Percentiles rank a stretch among this genome's conserved stretches.
Conservation (phyloP, 257 asterid species). For the Nicotiana otophora region DNA sequence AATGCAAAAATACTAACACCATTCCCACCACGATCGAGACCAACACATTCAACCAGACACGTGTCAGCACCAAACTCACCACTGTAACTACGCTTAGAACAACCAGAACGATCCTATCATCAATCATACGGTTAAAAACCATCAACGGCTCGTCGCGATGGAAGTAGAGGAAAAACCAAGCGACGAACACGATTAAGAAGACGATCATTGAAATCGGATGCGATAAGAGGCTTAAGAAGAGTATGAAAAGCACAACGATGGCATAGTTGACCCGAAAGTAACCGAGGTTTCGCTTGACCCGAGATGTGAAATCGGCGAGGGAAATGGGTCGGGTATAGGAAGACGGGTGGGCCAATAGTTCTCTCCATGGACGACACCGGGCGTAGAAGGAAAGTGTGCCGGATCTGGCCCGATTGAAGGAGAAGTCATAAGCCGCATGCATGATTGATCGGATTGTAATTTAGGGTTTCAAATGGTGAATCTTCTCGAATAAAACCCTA, state of each 20-base stretch:
- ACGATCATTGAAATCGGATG: slow-evolving; percentile 68
- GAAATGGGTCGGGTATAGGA: slow-evolving; percentile 46
- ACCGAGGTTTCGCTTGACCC: slow-evolving; percentile 42
- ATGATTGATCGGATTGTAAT: not conserved
- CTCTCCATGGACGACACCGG: slow-evolving; percentile 71
- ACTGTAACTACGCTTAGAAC: slow-evolving; percentile 43
- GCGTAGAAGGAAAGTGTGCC: slow-evolving; percentile 35
- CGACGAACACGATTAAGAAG: slow-evolving; percentile 33
- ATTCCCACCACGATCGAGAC: slow-evolving; percentile 40
- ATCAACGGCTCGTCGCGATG: slow-evolving; percentile 56
- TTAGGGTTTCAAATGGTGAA: not conserved
- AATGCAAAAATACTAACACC: slow-evolving; percentile 42
- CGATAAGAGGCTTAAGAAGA: slow-evolving; percentile 61
- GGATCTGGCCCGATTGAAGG: slow-evolving; percentile 30
- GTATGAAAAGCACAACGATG: slow-evolving; percentile 27
- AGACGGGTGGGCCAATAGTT: slow-evolving; percentile 56
- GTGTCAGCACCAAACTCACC: slow-evolving; percentile 41
- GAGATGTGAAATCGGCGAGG: slow-evolving; percentile 35
- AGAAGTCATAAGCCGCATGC: slow-evolving; percentile 1
- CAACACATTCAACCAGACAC: slow-evolving; percentile 63
- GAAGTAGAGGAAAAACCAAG: slow-evolving; percentile 53
- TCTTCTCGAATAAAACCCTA: not conserved
- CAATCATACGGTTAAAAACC: slow-evolving; percentile 49
- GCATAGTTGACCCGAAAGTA: slow-evolving; percentile 72
- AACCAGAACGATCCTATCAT: slow-evolving; percentile 45